Percentiles rank a stretch among this genome's conserved stretches.
Conservation (phyloP, 2,329 filamentous ascomycete species). For the Penicillium sp. region DNA sequence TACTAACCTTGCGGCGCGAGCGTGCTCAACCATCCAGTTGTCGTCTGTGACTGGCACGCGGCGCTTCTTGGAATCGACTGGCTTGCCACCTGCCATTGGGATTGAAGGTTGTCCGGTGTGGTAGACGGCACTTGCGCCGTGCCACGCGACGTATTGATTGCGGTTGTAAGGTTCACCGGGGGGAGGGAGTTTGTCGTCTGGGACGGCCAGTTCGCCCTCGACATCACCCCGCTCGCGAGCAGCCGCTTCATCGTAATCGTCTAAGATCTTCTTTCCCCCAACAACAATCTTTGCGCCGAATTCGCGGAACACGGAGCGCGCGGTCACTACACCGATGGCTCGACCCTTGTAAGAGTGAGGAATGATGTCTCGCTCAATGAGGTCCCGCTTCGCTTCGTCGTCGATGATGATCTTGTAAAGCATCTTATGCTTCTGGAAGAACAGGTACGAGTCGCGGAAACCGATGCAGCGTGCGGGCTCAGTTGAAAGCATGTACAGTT, state of each 20-base stretch:
- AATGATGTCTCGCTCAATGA: slow-evolving; percentile 94
- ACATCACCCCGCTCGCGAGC: slow-evolving; percentile 76
- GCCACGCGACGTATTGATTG: slow-evolving; percentile 99
- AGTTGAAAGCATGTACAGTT: slow-evolving; percentile 97
- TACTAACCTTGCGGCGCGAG: slow-evolving; percentile 81
- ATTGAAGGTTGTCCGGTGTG: slow-evolving; percentile 79
- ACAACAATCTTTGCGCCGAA: slow-evolving; percentile 95
- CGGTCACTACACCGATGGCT: slow-evolving; percentile 94
- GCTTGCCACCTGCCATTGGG: slow-evolving; percentile 75
- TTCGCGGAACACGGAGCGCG: slow-evolving; percentile 93
- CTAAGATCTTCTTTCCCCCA: slow-evolving; percentile 79
- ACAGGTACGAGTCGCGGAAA: slow-evolving; percentile 96
- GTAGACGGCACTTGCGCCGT: slow-evolving; percentile 94
- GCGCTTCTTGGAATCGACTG: slow-evolving; percentile 76
- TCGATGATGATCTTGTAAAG: slow-evolving; percentile 98
- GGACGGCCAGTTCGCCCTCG: slow-evolving; percentile 90
- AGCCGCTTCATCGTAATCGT: slow-evolving; percentile 85
- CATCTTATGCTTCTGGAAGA: slow-evolving; percentile 97
- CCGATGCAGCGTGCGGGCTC: slow-evolving; percentile 96
- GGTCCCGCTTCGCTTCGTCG: slow-evolving; percentile 93
- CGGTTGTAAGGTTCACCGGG: slow-evolving; percentile 92
- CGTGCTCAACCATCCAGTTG: slow-evolving; percentile 97
- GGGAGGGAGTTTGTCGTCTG: slow-evolving; percentile 76
- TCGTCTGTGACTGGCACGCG: slow-evolving; percentile 86
- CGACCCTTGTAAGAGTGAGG: slow-evolving; percentile 98